phyloP scores from a whole-genome alignment of 768 basidiomycete genomes.

The Rhodotorula paludigena region DNA sequence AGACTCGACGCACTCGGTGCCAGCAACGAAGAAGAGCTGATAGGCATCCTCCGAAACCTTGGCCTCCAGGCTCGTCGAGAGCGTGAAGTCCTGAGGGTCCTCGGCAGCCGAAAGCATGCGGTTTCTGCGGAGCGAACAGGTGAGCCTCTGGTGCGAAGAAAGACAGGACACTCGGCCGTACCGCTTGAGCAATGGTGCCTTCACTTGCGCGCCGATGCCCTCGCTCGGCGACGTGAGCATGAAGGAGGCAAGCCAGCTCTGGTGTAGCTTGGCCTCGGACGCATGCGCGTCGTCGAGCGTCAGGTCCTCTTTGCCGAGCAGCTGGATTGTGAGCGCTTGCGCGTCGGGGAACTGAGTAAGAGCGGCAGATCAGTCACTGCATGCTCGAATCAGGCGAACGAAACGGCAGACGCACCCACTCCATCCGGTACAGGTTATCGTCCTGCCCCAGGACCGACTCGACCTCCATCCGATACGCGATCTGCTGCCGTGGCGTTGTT shows the following conservation, averaged over 20 bases:
- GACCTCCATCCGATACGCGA: conserved; percentile 52
- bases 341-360: conserved; percentile 42
- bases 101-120: conserved; percentile 17
- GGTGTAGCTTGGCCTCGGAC: conserved; percentile 49
- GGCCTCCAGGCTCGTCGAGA: conserved; percentile 29
- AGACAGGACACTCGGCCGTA: background rate
- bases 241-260: conserved; percentile 51
- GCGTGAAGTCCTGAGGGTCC: conserved; percentile 31
- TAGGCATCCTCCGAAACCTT: conserved; percentile 41
- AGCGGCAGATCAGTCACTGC: background rate
- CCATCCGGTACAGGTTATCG: conserved; percentile 51
- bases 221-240: conserved; percentile 50
- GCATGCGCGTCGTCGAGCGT: conserved; percentile 51
- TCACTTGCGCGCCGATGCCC: conserved; percentile 48
- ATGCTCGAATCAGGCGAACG: background rate
- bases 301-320: conserved; percentile 51
- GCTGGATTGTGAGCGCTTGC: conserved; percentile 47
- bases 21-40: conserved; percentile 46
- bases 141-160: background rate
- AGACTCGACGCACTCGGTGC: conserved; percentile 29
- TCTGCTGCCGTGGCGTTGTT: conserved; percentile 48
- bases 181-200: conserved; percentile 48
- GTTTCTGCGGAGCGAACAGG: conserved; percentile 6
- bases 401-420: conserved; percentile 47
- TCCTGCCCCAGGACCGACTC: conserved; percentile 49